Percentiles rank a stretch among this genome's conserved stretches.
phyloP scores from a whole-genome alignment of 2,329 filamentous ascomycete species.

The Cladosporium sp. region DNA sequence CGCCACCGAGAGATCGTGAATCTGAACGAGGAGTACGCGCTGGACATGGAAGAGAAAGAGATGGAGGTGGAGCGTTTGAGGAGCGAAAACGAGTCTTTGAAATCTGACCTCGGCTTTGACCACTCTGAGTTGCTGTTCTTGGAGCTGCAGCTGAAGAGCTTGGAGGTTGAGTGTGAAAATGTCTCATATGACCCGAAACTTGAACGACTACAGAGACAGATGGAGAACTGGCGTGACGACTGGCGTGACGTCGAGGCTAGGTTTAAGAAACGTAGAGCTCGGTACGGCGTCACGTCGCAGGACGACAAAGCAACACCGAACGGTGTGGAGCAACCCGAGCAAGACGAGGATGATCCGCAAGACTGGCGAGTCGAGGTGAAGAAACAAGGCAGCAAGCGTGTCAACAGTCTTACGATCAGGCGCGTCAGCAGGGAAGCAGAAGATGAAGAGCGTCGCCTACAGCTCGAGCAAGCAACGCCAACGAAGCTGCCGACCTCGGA shows the following conservation, averaged over 20 bases:
- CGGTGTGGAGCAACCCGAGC: constrained; percentile 9
- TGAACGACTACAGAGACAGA: constrained; percentile 18
- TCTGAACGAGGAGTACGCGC: constrained; percentile 25
- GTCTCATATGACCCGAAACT: constrained; percentile 14
- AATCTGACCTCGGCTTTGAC: constrained; percentile 32
- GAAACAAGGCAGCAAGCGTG: constrained; percentile 17
- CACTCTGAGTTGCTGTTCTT: constrained; percentile 35
- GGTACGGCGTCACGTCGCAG: constrained; percentile 22
- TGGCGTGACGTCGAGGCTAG: constrained; percentile 31
- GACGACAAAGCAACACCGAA: constrained; percentile 10
- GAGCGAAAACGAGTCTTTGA: constrained; percentile 33
- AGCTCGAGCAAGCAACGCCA: not conserved
- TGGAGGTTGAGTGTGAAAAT: constrained; percentile 29
- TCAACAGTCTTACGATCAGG: constrained; percentile 24
- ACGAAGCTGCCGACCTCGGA: not conserved
- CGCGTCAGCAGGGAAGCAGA: constrained; percentile 17
- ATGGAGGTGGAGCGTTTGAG: constrained; percentile 27
- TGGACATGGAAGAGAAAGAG: constrained; percentile 27
- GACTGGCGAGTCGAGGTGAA: constrained; percentile 25
- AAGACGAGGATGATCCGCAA: constrained; percentile 12
- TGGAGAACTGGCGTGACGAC: constrained; percentile 31
- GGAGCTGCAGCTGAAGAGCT: constrained; percentile 33
- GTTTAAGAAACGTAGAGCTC: constrained; percentile 24
- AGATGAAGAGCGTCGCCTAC: not conserved
- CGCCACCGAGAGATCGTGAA: constrained; percentile 29